Base-by-base conservation (phyloP, 2,329 filamentous ascomycete genomes). In the Cladosporium cucumerinum region DNA sequence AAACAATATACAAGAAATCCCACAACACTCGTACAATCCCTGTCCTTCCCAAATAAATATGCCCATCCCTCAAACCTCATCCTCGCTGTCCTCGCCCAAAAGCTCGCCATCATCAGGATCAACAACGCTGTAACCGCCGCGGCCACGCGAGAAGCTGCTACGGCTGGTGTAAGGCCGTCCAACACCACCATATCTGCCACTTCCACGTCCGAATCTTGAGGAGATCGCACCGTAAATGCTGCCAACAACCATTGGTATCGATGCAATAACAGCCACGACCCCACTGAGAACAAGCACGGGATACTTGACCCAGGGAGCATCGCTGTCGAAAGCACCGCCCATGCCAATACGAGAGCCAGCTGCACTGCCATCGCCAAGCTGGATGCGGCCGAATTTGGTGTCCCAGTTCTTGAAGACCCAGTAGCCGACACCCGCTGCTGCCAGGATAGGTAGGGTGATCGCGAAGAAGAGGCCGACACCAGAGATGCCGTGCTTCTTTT, bases 71-170 rank as follows among this genome's bases (percentile, higher is more conserved):
- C 65, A 72, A 48, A 89, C 90, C 67, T 97, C 94, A 74, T 97
- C 93, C 69, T 97, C 94, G 70, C 92, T 93, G 66, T 96, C 93
- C 70, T 97, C 94, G 0, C 95, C 95, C 39, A 99, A 80, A 70
- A 99, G 81, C 81, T 98, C 94, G 57, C 94, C 94, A 76, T 98
- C 95, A 75, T 98, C 95, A 59, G 95, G 91, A 72, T 96, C 93
- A 60, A 97, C 92, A 72, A 89, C 85, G 18, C 89, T 87, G 77
- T 98, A 98, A 77, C 97, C 92, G n/a, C 90, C 89, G 64, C 91
- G 86, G 1, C 92, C 90, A 64, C 93, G 86, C 5, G 93, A 90
- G 79, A 99, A 99, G 67, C 91, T 94, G 73, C 91, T 91, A 66
- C 96, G 84, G 58, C 91, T 96, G 18, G 93, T 95, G 76, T 96